Conservation (phyloP, 2,329 filamentous ascomycete species). For the Fonsecaea nubica region DNA sequence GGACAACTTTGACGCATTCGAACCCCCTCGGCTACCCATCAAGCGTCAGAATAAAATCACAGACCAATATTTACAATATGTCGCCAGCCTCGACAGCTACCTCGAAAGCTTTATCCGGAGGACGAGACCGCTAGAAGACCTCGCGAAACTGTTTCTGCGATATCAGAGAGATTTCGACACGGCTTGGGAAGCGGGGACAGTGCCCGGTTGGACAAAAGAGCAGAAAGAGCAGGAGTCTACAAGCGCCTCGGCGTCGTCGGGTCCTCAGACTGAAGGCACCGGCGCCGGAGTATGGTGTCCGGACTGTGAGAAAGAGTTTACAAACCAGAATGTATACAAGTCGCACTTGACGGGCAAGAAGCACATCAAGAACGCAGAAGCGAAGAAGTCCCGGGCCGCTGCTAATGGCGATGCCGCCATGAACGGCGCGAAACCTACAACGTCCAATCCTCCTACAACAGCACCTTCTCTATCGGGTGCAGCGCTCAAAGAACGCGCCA, state of each 20-base stretch:
- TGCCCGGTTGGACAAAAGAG: conserved; percentile 78
- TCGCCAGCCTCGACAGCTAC: conserved; percentile 79
- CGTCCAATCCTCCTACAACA: conserved; percentile 19
- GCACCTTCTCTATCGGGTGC: conserved; percentile 23
- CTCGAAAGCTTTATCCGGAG: conserved; percentile 86
- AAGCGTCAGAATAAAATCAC: conserved; percentile 85
- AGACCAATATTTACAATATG: conserved; percentile 89
- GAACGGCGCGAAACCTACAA: conserved; percentile 27
- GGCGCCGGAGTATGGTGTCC: conserved; percentile 83
- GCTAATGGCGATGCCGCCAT: conserved; percentile 29
- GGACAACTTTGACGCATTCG: conserved; percentile 86
- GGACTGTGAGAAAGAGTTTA: conserved; percentile 93
- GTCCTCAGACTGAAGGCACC: conserved; percentile 59
- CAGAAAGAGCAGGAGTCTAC: conserved; percentile 41
- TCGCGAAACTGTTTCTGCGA: conserved; percentile 74
- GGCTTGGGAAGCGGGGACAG: conserved; percentile 78
- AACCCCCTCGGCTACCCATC: conserved; percentile 73
- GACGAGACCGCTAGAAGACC: conserved; percentile 83
- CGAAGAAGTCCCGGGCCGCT: conserved; percentile 54
- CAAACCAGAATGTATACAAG: conserved; percentile 93
- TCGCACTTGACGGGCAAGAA: conserved; percentile 89
- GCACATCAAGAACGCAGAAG: conserved; percentile 82
- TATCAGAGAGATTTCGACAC: conserved; percentile 86
- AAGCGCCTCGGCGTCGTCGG: conserved; percentile 46
- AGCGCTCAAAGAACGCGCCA: conserved; percentile 82